phyloP scores from a whole-genome alignment of 495 filamentous ascomycete genomes.

The Chlorociboria aeruginascens region DNA sequence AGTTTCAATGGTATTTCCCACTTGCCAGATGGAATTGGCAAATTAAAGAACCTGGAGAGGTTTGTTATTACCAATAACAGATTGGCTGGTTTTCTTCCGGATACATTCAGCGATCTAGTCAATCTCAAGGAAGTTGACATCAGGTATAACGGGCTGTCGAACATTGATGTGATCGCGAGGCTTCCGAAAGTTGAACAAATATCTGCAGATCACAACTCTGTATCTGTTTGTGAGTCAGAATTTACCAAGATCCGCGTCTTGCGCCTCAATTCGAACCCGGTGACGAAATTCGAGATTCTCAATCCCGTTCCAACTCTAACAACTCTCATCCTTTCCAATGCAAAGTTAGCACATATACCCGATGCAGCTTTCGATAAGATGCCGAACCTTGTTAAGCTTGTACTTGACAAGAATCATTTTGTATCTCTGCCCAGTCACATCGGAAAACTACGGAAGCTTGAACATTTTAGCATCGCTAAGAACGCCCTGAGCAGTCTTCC shows the following conservation, averaged over 20 bases:
- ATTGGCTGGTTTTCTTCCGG: conserved; percentile 58
- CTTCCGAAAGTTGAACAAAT: conserved; percentile 81
- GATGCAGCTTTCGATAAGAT: conserved; percentile 83
- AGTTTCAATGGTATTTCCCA: conserved; percentile 85
- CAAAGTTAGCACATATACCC: conserved; percentile 72
- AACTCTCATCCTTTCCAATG: conserved; percentile 73
- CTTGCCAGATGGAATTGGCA: conserved; percentile 66
- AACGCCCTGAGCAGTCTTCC: conserved; percentile 79
- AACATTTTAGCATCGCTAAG: conserved; percentile 86
- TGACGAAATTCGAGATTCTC: conserved; percentile 82
- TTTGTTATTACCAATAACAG: conserved; percentile 94
- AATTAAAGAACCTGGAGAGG: conserved; percentile 66
- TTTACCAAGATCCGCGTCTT: conserved; percentile 76
- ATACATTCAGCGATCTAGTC: conserved; percentile 52
- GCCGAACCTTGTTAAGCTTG: conserved; percentile 70
- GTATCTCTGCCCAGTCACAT: conserved; percentile 75
- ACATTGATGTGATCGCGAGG: conserved; percentile 71
- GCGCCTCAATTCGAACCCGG: conserved; percentile 80
- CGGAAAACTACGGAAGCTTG: conserved; percentile 69
- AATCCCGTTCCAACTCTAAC: conserved; percentile 68
- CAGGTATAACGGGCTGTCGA: conserved; percentile 77
- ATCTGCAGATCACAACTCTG: conserved; percentile 77
- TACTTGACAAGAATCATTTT: conserved; percentile 92
- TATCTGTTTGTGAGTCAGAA: conserved; percentile 75
- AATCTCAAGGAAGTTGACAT: conserved; percentile 88